Evolutionary conservation across 495 filamentous ascomycete genomes (phyloP).

Genomic region (Emericellopsis terricola): DNA sequence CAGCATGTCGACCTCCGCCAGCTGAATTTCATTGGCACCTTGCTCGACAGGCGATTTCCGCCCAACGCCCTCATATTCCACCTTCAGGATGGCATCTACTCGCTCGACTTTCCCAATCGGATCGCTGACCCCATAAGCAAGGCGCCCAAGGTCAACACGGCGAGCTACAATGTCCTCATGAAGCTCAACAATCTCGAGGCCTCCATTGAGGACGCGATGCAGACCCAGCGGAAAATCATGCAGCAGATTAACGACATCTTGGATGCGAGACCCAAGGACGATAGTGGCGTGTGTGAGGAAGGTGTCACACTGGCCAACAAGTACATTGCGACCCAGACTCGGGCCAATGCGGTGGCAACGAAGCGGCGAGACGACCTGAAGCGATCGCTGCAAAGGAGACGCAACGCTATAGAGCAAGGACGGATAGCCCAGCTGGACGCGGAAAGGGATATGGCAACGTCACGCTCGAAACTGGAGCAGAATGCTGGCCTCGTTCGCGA

Average conservation of each 20-base stretch:
- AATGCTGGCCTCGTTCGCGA: conserved; percentile 33
- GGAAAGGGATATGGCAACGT: conserved; percentile 31
- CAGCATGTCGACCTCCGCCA: conserved; percentile 49
- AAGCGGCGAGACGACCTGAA: conserved; percentile 43
- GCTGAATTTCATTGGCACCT: conserved; percentile 63
- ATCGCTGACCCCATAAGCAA: conserved; percentile 26
- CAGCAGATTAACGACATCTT: conserved; percentile 63
- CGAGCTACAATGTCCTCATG: conserved; percentile 86
- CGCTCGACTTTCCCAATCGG: conserved; percentile 30
- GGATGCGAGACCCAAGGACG: conserved; percentile 23
- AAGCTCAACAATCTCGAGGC: conserved; percentile 75
- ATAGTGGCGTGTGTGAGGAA: conserved; percentile 47
- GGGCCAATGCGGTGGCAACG: conserved; percentile 38
- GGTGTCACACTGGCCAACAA: conserved; percentile 35
- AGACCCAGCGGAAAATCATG: conserved; percentile 55
- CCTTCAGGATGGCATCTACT: conserved; percentile 79
- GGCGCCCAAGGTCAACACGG: conserved; percentile 31
- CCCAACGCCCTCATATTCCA: conserved; percentile 76
- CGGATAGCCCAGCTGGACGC: conserved; percentile 37
- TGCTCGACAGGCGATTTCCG: conserved; percentile 67
- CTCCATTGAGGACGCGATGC: conserved; percentile 79
- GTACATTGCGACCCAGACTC: conserved; percentile 44
- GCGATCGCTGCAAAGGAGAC: conserved; percentile 44
- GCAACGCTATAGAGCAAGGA: conserved; percentile 46
- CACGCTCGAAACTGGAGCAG: conserved; percentile 38